Base-by-base conservation (phyloP, 257 asterid species). In the Fraxinus cuspidata region DNA sequence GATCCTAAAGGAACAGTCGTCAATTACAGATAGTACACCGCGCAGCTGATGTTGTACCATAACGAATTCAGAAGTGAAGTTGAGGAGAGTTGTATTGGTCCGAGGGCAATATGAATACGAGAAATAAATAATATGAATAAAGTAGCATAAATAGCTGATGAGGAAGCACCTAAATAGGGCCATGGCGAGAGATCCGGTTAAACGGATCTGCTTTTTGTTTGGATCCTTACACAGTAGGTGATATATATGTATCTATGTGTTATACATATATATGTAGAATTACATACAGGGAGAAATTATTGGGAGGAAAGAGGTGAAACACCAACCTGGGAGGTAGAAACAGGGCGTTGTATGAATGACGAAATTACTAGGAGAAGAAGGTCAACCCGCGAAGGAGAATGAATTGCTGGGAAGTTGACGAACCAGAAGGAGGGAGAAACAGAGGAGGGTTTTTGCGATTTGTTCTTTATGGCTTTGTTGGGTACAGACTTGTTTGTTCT, bases 1-100 rank as follows among this genome's bases (percentile, higher is more conserved):
- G 79, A 95, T 97, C 67, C 83, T 81, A 80, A 95, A 95, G 3
- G 98, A 90, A 77, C 98, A 95, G 77, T 84, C 92, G 34, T 93
- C 93, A 9, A 89, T 58, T 53, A 96, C 80, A 60, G 92, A 84
- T 28, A 96, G 71, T 27, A 83, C 82, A 19, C 98, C 99, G 11
- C 99, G 94, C 75, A 96, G 89, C 86, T 96, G 99, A 84, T 96
- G 99, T 77, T 96, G 99, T n/a, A 85, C 94, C 97, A 92, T 90
- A 81, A 85, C 79, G 83, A 96, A 93, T 77, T 90, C 90, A 68
- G 97, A 91, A 44, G 94, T 89, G 90, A 86, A 89, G 87, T 96
- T 92, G 77, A 86, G 68, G 2, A 90, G 86, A 32, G 93, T 82
- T 80, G 92, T 75, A 31, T 87, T 88, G 83, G 88, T 87, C 69